Base-by-base conservation (phyloP, 106 monocot genomes). In the Chionographis japonica region DNA sequence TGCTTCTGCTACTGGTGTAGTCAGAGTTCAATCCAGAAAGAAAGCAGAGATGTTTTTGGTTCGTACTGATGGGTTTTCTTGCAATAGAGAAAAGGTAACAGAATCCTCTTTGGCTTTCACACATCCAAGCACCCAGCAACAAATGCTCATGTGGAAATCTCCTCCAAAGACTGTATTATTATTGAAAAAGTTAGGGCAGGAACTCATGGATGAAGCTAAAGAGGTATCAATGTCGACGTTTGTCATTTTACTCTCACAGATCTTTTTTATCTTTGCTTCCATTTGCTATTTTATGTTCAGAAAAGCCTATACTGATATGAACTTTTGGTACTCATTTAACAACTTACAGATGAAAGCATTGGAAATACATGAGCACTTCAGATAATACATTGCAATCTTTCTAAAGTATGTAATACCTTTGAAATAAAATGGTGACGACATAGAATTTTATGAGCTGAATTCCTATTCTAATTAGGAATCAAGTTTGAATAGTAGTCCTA, bases 141-240 rank as follows among this genome's bases (percentile, higher is more conserved):
- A 99, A 60, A 99, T 99, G 93, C 93, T 99, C 51, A 99, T 93
- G 90, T 99, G 98, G 98, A 99, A 99, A 63, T 83, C 87, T 77
- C 78, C 90, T 57, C 98, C 98, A 59, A 99, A 93, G 69, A 99
- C 93, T 46, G 98, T 90, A 37, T 54, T 99, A 52, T 76, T 99
- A 42, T 66, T 99, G 55, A 99, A 99, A 58, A 99, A 93, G 46
- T 80, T 93, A 66, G 98, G 98, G 19, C 54, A 73, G 14, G 93
- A 88, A 69, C 98, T 99, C 68, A 93, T 99, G 85, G 90, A 93
- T 80, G 90, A 99, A 81, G 85, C 98, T 59, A 99, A 90, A 71
- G 85, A 90, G 93, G 98, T 93, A 81, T 49, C 11, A 49, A 16
- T 59, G 2, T 12, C 38, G 50, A 46, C 46, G 13, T 68, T 55